Conservation (phyloP, 805 yeast species). For the Ogataea ramenticola region DNA sequence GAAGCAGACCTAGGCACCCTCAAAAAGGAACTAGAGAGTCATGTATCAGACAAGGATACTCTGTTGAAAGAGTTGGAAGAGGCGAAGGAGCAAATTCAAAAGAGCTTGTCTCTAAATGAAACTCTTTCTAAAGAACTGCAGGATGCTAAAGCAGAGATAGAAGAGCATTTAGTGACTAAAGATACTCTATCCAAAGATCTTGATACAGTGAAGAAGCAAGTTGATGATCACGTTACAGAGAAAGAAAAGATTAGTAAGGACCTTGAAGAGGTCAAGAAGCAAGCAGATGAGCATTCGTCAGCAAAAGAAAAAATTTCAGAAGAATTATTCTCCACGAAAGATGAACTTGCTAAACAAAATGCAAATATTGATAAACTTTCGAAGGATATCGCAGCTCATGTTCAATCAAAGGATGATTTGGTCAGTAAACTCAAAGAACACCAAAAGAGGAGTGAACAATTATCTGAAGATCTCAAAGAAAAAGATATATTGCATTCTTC, state of each 20-base stretch:
- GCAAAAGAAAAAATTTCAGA: background rate
- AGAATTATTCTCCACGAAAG: background rate
- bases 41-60: background rate
- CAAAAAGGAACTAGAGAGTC: background rate
- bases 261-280: background rate
- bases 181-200: background rate
- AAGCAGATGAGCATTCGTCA: background rate
- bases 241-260: conserved; percentile 4
- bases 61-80: background rate
- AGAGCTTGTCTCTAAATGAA: background rate
- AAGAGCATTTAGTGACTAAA: background rate
- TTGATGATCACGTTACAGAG: background rate
- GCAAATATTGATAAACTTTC: background rate
- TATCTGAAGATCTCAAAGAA: background rate
- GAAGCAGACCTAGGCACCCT: background rate
- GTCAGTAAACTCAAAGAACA: background rate
- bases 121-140: background rate
- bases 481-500: background rate
- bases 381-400: background rate
- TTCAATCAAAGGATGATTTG: background rate
- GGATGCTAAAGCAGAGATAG: background rate
- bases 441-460: background rate
- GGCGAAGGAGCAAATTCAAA: background rate
- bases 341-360: background rate
- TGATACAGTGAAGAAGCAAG: background rate